These are phyloP conservation scores for Solanum chacoense DNA, from an alignment of 305 asterid genomes.

Conservation along the genomic window DNA sequence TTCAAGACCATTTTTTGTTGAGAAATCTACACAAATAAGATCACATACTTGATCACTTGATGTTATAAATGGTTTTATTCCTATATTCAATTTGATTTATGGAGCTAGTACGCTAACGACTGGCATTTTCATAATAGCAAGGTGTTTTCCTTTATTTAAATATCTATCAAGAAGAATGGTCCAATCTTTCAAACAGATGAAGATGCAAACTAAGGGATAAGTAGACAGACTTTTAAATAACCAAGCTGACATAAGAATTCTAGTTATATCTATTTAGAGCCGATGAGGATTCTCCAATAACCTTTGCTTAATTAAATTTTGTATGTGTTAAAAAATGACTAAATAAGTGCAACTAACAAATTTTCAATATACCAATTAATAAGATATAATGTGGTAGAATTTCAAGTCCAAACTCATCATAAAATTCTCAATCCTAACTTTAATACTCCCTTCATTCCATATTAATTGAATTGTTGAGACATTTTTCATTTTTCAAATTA, in stretches of 20 bases:
- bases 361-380: neutral
- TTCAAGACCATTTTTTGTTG: neutral
- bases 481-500: too few species aligned
- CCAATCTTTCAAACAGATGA: neutral
- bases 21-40: neutral
- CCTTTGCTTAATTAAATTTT: neutral
- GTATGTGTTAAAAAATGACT: neutral
- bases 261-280: neutral
- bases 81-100: too few species aligned
- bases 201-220: neutral
- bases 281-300: neutral
- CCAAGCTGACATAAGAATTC: neutral
- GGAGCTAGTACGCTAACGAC: too few species aligned
- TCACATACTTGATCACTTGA: neutral
- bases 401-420: neutral
- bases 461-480: too few species aligned
- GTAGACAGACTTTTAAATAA: neutral
- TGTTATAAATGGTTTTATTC: neutral
- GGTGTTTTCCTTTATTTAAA: neutral
- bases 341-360: neutral
- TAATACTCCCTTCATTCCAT: too few species aligned
- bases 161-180: neutral
- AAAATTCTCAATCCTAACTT: neutral
- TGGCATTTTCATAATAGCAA: too few species aligned
- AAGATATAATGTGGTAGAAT: neutral